Base-by-base conservation (phyloP, 805 yeast species). In the Candida easanensis region DNA sequence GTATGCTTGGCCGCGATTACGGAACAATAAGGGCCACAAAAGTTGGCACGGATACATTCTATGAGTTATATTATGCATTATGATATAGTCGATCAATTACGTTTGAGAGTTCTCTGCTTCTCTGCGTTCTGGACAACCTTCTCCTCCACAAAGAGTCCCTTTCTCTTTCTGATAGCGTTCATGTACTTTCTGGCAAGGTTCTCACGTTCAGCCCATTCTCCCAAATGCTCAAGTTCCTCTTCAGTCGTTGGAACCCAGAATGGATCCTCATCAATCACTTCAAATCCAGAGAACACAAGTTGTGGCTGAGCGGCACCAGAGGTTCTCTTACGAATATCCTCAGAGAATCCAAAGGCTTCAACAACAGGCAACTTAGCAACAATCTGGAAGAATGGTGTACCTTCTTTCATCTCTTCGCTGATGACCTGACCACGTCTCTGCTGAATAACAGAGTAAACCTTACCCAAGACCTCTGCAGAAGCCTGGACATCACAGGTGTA, bases 241-340 rank as follows among this genome's bases (percentile, higher is more conserved):
- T 88, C 97, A 0, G 99, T 93, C 3, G 93, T 87, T 13, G 99
- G 99, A 14, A 93, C 96, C 99, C 99, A 93, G 72, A 86, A 93
- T 35, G 99, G 99, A 70, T 93, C 98, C 52, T 84, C 77, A 51
- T 89, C 95, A 39, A 91, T 77, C 50, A 82, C 69, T 56, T 89
- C 93, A 61, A 77, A 93, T 1, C 98, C 98, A 22, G 85, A 76
- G 57, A 91, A 93, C 9, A 90, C 87, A 41, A 93, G 71, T 63
- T 93, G 99, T 0, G 99, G 99, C 56, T 87, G 84, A 2, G 99
- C 99, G 3, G 97, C 96, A 45, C 99, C 99, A 1, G 96, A 87
- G 0, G 99, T 91, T 52, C 78, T 78, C 65, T 88, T 93, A 44
- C 98, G 73, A 34, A 93, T 87, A 52, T 95, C 98, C 57, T 91